These are phyloP conservation scores for Clarkia xantiana DNA, from an alignment of 345 rosid genomes.

Conservation along the genomic window DNA sequence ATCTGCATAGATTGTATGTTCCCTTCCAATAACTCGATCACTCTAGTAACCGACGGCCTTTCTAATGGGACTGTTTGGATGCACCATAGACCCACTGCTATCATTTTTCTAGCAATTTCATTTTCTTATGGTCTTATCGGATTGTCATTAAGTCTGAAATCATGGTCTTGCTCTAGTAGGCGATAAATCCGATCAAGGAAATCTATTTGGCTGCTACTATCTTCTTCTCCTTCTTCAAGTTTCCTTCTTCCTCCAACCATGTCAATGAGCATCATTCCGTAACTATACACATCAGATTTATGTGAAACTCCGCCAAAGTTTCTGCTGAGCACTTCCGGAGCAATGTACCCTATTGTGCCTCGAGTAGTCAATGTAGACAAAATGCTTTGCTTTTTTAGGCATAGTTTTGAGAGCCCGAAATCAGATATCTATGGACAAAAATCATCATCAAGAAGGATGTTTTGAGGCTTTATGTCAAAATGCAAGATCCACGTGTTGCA, in stretches of 20 bases:
- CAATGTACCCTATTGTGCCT: slow-evolving; percentile 30
- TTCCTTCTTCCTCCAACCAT: slow-evolving; percentile 26
- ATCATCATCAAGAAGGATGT: slow-evolving; percentile 24
- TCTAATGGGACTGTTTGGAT: slow-evolving; percentile 6
- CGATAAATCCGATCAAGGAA: slow-evolving; percentile 22
- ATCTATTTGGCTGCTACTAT: slow-evolving; percentile 17
- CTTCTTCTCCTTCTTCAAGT: background rate
- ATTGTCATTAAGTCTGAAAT: too few relatives aligned
- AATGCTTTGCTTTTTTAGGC: slow-evolving; percentile 16
- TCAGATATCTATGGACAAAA: slow-evolving; percentile 33
- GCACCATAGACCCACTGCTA: slow-evolving; percentile 8
- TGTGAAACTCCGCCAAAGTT: slow-evolving; percentile 20
- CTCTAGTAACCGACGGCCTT: slow-evolving; percentile 3
- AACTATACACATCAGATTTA: slow-evolving; percentile 40
- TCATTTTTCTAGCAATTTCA: slow-evolving; percentile 6
- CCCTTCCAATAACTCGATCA: slow-evolving; percentile 12
- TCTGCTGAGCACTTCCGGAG: slow-evolving; percentile 25
- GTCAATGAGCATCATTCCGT: slow-evolving; percentile 32
- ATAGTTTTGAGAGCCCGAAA: slow-evolving; percentile 34
- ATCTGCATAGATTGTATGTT: background rate
- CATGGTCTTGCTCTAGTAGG: slow-evolving; percentile 11
- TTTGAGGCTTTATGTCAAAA: slow-evolving; percentile 48
- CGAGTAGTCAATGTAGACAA: slow-evolving; percentile 12
- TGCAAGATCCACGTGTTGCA: slow-evolving; percentile 28
- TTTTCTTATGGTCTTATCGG: slow-evolving; percentile 5